These are phyloP conservation scores for Cryptococcus sp. DNA, from an alignment of 1,284 basidiomycete species.

Conservation along the genomic window DNA sequence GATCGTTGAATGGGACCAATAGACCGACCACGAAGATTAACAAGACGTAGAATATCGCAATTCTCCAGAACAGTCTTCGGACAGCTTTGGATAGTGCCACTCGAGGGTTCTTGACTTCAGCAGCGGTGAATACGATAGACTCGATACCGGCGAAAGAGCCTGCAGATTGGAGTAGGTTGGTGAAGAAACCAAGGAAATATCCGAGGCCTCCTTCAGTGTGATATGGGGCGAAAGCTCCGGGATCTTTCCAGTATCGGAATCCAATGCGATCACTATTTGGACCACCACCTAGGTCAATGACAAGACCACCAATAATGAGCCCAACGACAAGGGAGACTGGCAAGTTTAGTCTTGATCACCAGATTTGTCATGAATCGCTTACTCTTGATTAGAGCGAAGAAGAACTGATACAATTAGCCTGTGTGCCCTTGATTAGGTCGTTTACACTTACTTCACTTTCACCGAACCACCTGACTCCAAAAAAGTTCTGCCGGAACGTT, in stretches of 20 bases:
- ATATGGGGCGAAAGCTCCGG: constrained; percentile 41
- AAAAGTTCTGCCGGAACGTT: no score
- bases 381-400: constrained; percentile 63
- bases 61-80: constrained; percentile 59
- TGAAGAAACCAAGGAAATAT: constrained; percentile 11
- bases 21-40: constrained; percentile 58
- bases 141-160: constrained; percentile 42
- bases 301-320: constrained; percentile 56
- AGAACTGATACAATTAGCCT: constrained; percentile 55
- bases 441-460: no score
- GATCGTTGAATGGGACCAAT: constrained; percentile 68
- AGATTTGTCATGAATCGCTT: no score
- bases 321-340: constrained; percentile 33
- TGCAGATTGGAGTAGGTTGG: constrained; percentile 47
- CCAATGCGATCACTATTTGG: constrained; percentile 27
- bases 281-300: constrained; percentile 53
- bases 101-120: constrained; percentile 35
- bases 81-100: constrained; percentile 19
- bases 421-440: no score
- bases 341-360: no score
- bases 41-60: constrained; percentile 57
- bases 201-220: constrained; percentile 43
- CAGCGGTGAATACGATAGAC: constrained; percentile 45
- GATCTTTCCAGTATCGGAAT: constrained; percentile 46
- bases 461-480: no score